Conservation (phyloP, 2,329 filamentous ascomycete genomes). For the Penicillium digitatum region DNA sequence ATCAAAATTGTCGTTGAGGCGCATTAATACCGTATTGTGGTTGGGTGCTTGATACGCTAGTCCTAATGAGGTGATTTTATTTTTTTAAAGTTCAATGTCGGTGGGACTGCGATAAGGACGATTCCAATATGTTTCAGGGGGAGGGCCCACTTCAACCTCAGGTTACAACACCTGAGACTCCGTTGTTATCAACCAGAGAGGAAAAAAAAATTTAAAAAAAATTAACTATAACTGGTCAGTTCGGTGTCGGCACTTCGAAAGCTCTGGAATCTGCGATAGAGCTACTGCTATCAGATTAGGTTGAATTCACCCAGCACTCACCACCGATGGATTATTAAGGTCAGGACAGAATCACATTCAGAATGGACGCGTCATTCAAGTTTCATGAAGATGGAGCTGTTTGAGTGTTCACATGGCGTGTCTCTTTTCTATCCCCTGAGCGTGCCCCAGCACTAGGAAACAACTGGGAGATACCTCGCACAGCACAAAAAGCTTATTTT, state of each 20-base stretch:
- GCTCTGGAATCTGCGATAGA: not conserved
- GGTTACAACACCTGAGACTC: no score
- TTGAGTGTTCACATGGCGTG: not conserved
- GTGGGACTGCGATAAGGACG: no score
- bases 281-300: not conserved
- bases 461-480: not conserved
- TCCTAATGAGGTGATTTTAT: no score
- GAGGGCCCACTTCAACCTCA: no score
- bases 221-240: not conserved
- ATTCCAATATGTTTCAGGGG: no score
- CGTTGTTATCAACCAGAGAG: not conserved
- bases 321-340: not conserved
- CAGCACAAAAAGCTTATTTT: not conserved
- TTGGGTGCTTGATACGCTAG: no score
- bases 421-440: not conserved
- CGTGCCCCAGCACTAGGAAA: not conserved
- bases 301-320: not conserved
- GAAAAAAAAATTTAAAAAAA: not conserved
- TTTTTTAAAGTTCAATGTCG: no score
- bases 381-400: not conserved
- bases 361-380: not conserved
- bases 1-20: no score
- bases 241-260: not conserved
- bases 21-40: no score
- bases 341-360: not conserved